A percentile compares a stretch with the other conserved stretches of the same genome.
These are phyloP conservation scores for Cardamine chenopodiifolia DNA, from an alignment of 345 rosid species.

Conservation along the genomic window DNA sequence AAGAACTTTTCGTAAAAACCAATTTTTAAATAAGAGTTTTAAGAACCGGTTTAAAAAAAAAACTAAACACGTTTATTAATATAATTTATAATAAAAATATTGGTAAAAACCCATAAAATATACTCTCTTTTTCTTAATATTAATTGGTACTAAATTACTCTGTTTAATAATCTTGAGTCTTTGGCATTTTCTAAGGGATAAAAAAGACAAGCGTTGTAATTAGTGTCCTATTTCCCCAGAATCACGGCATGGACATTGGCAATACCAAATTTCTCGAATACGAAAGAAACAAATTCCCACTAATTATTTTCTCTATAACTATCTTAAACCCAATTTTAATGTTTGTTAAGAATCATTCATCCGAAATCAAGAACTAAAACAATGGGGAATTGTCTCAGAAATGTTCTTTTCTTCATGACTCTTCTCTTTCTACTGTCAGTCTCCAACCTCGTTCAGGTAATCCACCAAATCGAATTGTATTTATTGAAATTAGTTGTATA, in stretches of 20 bases:
- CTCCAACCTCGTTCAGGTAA: constrained; percentile 38
- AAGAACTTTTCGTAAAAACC: too few relatives aligned
- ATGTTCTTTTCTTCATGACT: constrained; percentile 20
- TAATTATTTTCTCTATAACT: constrained; percentile 27
- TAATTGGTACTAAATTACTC: background rate
- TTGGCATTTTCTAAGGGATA: background rate
- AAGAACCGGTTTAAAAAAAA: too few relatives aligned
- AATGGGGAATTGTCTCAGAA: constrained; percentile 24
- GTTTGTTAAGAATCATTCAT: background rate
- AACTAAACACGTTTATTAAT: too few relatives aligned
- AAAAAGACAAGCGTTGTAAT: background rate
- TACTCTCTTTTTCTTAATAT: background rate
- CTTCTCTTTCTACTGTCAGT: constrained; percentile 27
- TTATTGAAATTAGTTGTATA: background rate
- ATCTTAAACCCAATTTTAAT: background rate
- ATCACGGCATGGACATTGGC: constrained; percentile 29
- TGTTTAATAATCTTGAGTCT: constrained; percentile 1
- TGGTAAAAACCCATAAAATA: too few relatives aligned
- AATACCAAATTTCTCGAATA: constrained; percentile 2
- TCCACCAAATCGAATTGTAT: background rate
- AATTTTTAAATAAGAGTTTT: too few relatives aligned
- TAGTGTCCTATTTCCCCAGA: constrained; percentile 10
- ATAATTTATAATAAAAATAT: too few relatives aligned
- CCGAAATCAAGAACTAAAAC: background rate
- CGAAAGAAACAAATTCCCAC: background rate